Conservation (phyloP, 1,139 yeast genomes). For the Geotrichum macrosporum region DNA sequence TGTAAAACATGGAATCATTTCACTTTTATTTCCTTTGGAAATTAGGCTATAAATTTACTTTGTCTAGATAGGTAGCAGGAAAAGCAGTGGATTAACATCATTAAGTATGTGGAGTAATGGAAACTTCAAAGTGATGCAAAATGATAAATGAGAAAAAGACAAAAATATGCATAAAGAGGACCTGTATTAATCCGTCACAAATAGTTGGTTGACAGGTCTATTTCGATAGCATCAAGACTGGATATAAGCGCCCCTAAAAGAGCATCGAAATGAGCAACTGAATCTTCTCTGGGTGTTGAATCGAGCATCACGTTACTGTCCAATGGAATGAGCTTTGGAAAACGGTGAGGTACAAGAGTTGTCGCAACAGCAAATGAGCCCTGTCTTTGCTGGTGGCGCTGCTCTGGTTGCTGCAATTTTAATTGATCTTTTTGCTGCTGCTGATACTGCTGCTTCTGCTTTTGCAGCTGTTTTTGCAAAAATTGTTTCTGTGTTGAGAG, state of each 20-base stretch:
- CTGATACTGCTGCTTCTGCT: too few relatives aligned
- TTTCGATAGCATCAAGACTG: constrained; percentile 29
- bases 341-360: too few relatives aligned
- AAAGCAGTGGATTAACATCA: too few relatives aligned
- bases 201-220: constrained; percentile 8
- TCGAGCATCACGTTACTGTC: constrained; percentile 35
- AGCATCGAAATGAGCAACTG: constrained; percentile 31
- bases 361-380: too few relatives aligned
- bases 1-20: constrained; percentile 4
- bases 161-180: too few relatives aligned
- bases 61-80: too few relatives aligned
- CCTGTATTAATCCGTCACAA: too few relatives aligned
- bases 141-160: too few relatives aligned
- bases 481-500: constrained; percentile 3
- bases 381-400: not conserved
- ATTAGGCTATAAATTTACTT: too few relatives aligned
- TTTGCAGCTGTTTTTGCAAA: constrained; percentile 6
- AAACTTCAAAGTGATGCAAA: too few relatives aligned
- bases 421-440: constrained; percentile 3
- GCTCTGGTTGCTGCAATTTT: constrained; percentile 12
- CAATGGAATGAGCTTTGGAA: constrained; percentile 28
- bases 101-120: too few relatives aligned
- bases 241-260: constrained; percentile 32
- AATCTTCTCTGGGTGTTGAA: constrained; percentile 32
- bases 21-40: not conserved